Evolutionary conservation across 2,329 filamentous ascomycete species (phyloP), one percentile per base, ranked within the genome.

Genomic region (Ophiostoma piceae): DNA sequence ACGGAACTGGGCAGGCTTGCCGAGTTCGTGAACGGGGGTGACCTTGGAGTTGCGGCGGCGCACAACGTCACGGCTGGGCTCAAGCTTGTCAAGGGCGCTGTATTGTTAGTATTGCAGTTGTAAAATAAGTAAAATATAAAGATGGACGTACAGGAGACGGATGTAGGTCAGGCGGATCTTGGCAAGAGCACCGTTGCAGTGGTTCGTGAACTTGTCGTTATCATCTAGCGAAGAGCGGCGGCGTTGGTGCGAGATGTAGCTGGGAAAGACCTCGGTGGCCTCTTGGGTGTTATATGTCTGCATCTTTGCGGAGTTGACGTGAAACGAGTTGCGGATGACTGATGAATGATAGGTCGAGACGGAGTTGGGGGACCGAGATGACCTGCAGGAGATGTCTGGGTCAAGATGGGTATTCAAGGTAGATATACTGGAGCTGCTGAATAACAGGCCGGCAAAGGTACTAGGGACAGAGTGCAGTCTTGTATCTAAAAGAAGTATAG

Each of bases 101-200:
- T 19, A 12, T n/a, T 12, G 65, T 66, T 16, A 66, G 62, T 19
- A 39, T n/a, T 32, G 35, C 19, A 39, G n/a, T 32, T 64, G 12
- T 8, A n/a, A 19, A 19, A 29, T n/a, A 65, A 16, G 2, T 22
- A 19, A 32, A 6, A 14, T 35, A n/a, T 8, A 12, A 5, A 4
- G 29, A 19, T 62, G 4, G 57, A 7, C 22, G n/a, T 67, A 72
- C 73, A 73, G 73, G 14, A 73, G 72, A 60, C 69, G 71, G n/a
- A 73, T 75, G 37, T 83, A 78, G 37, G 82, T 82, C 71, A 85
- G 80, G 72, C 83, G 82, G 71, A 84, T 77, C 68, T 82, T 80
- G 70, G 80, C 78, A 47, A 85, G 75, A 51, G 80, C 77, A 47
- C 77, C 74, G 72, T 81, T 80, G 57, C 84, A 74, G 65, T 78